Conservation (phyloP, 805 yeast genomes). For the Candida rishiriensis region DNA sequence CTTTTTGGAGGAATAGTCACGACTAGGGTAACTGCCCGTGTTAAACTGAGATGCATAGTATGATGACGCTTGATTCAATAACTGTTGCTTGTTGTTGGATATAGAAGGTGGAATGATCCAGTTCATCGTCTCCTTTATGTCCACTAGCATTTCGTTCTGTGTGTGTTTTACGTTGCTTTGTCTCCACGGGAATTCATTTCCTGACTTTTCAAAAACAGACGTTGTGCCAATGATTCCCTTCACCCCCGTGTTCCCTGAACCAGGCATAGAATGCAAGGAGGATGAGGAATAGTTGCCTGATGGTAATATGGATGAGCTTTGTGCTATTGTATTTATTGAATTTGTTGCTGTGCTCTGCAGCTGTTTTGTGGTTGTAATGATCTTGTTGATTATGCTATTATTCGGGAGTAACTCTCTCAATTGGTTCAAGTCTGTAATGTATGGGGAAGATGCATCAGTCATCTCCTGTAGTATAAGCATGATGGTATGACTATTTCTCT, state of each 20-base stretch:
- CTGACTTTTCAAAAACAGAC: conserved; percentile 30
- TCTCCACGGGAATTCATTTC: conserved; percentile 70
- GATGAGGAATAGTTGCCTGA: conserved; percentile 14
- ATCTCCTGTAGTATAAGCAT: conserved; percentile 70
- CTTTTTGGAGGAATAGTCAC: conserved; percentile 3
- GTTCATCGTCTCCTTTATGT: conserved; percentile 62
- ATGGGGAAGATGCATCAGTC: conserved; percentile 75
- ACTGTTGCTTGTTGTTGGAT: background rate
- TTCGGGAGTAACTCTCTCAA: conserved; percentile 67
- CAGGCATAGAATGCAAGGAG: conserved; percentile 6
- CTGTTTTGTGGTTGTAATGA: conserved; percentile 39
- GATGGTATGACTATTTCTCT: conserved; percentile 65
- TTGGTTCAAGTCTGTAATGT: conserved; percentile 64
- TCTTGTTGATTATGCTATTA: conserved; percentile 48
- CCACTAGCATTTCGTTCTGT: conserved; percentile 83
- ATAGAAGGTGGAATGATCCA: conserved; percentile 42
- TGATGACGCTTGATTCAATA: conserved; percentile 18
- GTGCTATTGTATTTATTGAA: conserved; percentile 26
- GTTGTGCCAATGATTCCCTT: conserved; percentile 2
- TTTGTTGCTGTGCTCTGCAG: conserved; percentile 29
- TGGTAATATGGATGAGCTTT: conserved; percentile 18
- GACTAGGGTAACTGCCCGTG: no score
- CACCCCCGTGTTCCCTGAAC: conserved; percentile 6
- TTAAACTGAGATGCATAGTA: conserved; percentile 26
- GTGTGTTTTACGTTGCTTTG: conserved; percentile 62